phyloP scores from a whole-genome alignment of 352 stramenopile species.

The Blastocystis sp. region DNA sequence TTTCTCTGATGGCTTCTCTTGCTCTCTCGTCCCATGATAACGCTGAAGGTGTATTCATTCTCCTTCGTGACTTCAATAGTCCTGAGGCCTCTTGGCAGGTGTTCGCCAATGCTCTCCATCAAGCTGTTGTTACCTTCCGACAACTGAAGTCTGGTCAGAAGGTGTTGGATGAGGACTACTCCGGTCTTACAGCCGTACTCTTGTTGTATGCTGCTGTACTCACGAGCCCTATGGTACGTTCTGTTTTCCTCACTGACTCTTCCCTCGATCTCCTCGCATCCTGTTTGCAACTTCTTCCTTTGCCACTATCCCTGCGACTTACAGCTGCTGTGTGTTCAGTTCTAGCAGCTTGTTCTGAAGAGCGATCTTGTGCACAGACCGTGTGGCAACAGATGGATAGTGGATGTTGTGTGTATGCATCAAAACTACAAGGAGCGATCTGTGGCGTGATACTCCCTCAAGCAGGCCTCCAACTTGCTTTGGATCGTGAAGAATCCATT shows the following conservation, averaged over 20 bases:
- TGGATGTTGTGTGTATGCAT: neutral
- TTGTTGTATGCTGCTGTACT: neutral
- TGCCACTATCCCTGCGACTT: neutral
- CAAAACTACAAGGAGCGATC: neutral
- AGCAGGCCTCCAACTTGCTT: neutral
- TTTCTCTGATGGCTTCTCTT: neutral
- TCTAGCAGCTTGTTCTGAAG: neutral
- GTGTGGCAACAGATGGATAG: slow-evolving; percentile 31
- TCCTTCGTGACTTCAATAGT: neutral
- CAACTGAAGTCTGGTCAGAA: neutral
- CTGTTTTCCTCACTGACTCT: neutral
- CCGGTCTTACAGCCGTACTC: neutral
- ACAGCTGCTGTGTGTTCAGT: slow-evolving; percentile 6
- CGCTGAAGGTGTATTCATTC: neutral
- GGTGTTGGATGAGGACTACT: neutral
- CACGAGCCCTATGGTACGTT: neutral
- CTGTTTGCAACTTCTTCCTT: neutral
- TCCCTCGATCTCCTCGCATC: neutral
- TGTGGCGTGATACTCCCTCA: neutral
- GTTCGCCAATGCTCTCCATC: neutral
- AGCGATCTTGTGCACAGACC: neutral
- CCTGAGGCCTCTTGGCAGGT: neutral
- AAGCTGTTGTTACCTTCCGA: neutral
- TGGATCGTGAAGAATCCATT: neutral
- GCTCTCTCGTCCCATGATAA: neutral